Evolutionary conservation across 768 basidiomycete species (phyloP).

Genomic region (Tulasnella sp.): DNA sequence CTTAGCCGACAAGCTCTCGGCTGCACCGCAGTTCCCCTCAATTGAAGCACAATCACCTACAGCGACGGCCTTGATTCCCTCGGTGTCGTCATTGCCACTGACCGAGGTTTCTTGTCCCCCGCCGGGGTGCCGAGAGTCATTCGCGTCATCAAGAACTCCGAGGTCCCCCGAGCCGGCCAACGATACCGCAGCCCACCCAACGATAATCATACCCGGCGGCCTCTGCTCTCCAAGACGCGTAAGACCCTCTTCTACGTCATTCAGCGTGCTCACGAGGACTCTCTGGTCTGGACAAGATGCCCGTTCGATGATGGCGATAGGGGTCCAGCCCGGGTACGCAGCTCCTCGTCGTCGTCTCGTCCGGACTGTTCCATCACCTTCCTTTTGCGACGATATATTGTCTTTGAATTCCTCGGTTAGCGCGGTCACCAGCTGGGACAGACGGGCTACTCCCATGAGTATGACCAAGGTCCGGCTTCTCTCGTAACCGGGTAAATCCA

Average conservation of each 20-base stretch:
- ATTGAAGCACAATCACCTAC: not conserved
- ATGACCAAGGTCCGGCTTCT: conserved; percentile 78
- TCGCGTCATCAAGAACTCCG: conserved; percentile 63
- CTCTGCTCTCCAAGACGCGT: conserved; percentile 80
- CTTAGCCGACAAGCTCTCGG: conserved; percentile 6
- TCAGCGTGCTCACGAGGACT: conserved; percentile 75
- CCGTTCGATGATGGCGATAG: conserved; percentile 92
- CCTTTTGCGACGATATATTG: not conserved
- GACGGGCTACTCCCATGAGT: conserved; percentile 93
- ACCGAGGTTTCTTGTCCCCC: conserved; percentile 8
- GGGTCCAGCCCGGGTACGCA: conserved; percentile 72
- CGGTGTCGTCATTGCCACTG: conserved; percentile 5
- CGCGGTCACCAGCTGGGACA: conserved; percentile 69
- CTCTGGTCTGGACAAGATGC: conserved; percentile 95
- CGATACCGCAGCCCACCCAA: conserved; percentile 89
- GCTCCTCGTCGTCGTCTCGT: conserved; percentile 50
- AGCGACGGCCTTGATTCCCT: not conserved
- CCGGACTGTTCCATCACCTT: conserved; percentile 34
- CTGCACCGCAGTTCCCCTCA: not conserved
- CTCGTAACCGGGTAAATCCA: conserved; percentile 86
- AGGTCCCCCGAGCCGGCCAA: conserved; percentile 75
- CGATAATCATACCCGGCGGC: conserved; percentile 93
- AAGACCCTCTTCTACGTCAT: conserved; percentile 68
- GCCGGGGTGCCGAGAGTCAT: not conserved
- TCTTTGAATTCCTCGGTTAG: conserved; percentile 45